Evolutionary conservation across 805 yeast genomes (phyloP).

Genomic region (Vanderwaltozyma polyspora): DNA sequence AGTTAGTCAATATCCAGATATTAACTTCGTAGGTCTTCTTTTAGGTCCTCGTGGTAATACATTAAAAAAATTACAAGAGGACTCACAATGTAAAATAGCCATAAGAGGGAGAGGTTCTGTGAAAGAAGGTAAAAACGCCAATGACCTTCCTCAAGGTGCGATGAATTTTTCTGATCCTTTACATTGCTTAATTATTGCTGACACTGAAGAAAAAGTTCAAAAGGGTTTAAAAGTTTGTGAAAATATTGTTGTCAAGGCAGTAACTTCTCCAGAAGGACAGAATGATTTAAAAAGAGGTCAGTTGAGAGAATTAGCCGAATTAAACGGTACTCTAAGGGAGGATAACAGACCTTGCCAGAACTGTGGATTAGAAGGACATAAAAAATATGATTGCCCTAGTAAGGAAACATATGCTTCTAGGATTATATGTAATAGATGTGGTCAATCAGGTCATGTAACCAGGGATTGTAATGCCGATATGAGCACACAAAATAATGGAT

Average conservation of each 20-base stretch:
- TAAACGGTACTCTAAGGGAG: conserved; percentile 89
- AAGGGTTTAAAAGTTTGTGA: conserved; percentile 67
- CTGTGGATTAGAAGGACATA: conserved; percentile 61
- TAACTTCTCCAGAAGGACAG: conserved; percentile 83
- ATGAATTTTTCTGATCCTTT: conserved; percentile 66
- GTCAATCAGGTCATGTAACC: conserved; percentile 75
- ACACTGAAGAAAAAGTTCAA: conserved; percentile 62
- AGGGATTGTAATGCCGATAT: conserved; percentile 52
- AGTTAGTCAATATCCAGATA: conserved; percentile 74
- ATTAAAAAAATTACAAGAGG: conserved; percentile 62
- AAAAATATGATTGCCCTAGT: conserved; percentile 53
- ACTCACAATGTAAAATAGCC: conserved; percentile 81
- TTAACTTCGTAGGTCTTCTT: conserved; percentile 83
- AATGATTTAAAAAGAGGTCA: conserved; percentile 87
- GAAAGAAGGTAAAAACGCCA: conserved; percentile 69
- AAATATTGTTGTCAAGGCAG: conserved; percentile 70
- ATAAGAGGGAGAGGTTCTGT: conserved; percentile 94
- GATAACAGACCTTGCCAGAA: conserved; percentile 53
- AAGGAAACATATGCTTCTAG: conserved; percentile 38
- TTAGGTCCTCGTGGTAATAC: conserved; percentile 96
- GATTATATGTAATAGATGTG: conserved; percentile 69
- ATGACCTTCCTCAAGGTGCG: conserved; percentile 36
- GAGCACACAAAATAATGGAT: neutral
- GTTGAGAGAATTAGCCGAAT: conserved; percentile 78
- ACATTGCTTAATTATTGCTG: conserved; percentile 81